Evolutionary conservation across 768 basidiomycete genomes (phyloP).

Genomic region (Mycena albidolilacea): DNA sequence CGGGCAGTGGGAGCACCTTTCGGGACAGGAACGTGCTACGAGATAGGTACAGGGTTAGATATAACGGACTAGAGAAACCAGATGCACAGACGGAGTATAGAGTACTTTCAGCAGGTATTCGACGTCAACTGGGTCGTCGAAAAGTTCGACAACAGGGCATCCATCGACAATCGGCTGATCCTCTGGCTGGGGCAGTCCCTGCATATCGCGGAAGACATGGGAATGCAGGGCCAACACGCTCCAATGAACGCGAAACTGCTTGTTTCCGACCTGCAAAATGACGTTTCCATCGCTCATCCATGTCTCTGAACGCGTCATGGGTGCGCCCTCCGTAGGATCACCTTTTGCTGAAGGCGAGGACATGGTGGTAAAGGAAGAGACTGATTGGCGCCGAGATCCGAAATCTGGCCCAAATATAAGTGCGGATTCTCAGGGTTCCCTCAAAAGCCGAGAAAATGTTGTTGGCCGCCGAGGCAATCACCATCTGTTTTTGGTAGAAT

Average conservation of each 20-base stretch:
- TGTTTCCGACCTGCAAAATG: constrained; percentile 12
- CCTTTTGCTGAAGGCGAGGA: not conserved
- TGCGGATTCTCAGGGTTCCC: too few relatives aligned
- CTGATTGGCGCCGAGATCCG: too few relatives aligned
- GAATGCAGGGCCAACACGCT: constrained; percentile 23
- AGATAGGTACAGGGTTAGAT: too few relatives aligned
- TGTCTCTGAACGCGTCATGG: not conserved
- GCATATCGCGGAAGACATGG: constrained; percentile 19
- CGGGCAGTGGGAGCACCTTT: not conserved
- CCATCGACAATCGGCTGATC: constrained; percentile 11
- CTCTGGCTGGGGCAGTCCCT: constrained; percentile 20
- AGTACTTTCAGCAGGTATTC: not conserved
- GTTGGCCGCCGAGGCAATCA: too few relatives aligned
- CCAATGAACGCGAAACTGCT: constrained; percentile 28
- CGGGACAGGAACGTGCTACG: not conserved
- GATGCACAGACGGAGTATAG: not conserved
- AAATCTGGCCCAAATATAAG: too few relatives aligned
- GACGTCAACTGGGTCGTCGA: not conserved
- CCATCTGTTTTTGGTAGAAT: too few relatives aligned
- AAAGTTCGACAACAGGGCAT: constrained; percentile 3
- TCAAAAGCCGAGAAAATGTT: too few relatives aligned
- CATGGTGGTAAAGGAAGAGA: not conserved
- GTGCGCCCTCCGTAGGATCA: not conserved
- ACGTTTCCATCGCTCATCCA: not conserved
- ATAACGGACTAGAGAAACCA: too few relatives aligned